Conservation (phyloP, 2,329 filamentous ascomycete genomes). For the Hypoxylon sp. region DNA sequence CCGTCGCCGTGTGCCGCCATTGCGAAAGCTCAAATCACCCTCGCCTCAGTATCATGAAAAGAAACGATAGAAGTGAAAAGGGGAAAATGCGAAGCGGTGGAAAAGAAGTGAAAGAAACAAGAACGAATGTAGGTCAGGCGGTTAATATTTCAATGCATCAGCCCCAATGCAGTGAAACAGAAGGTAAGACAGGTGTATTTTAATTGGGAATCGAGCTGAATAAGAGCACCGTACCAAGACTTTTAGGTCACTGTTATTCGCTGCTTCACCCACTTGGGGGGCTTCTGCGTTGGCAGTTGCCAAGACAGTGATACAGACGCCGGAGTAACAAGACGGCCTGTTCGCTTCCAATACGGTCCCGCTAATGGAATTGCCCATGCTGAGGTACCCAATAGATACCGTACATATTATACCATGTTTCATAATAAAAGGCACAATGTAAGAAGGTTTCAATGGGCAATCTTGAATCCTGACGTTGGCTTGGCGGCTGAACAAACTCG, state of each 20-base stretch:
- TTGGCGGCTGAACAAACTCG: neutral
- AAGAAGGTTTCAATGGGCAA: neutral
- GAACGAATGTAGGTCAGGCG: conserved; percentile 13
- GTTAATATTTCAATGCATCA: conserved; percentile 26
- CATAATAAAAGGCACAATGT: conserved; percentile 2
- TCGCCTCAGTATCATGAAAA: conserved; percentile 5
- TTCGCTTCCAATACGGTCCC: conserved; percentile 1
- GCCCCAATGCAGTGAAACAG: conserved; percentile 13
- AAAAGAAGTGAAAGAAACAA: conserved; percentile 1
- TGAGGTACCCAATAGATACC: neutral
- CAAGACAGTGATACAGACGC: conserved; percentile 22
- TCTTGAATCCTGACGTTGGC: neutral
- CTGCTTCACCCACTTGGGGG: conserved; percentile 14
- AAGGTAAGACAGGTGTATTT: conserved; percentile 10
- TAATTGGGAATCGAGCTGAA: conserved; percentile 5
- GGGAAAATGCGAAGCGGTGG: conserved; percentile 3
- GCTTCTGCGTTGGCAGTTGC: conserved; percentile 32
- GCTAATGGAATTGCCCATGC: conserved; percentile 4
- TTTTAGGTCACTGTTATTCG: conserved; percentile 5
- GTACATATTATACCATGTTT: conserved; percentile 17
- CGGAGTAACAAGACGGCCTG: conserved; percentile 15
- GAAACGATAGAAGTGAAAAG: conserved; percentile 6
- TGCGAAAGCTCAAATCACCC: neutral
- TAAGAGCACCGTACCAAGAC: conserved; percentile 4
- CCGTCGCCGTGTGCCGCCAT: conserved; percentile 30